A percentile compares a stretch with the other conserved stretches of the same genome.
These are phyloP conservation scores for Coleophoma cylindrospora DNA, from an alignment of 2,329 filamentous ascomycete genomes.

Conservation along the genomic window DNA sequence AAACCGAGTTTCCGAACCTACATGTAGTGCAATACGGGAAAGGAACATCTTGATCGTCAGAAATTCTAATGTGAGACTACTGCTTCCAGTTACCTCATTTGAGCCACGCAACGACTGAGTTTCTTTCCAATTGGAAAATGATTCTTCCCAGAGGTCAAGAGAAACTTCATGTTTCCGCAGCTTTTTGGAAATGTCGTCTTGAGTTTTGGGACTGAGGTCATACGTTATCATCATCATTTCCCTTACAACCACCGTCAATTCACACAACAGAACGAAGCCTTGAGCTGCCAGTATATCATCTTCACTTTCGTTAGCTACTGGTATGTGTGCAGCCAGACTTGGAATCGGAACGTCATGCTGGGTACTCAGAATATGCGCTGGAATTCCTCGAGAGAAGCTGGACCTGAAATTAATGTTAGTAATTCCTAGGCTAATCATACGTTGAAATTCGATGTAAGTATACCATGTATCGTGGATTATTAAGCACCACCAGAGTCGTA, in stretches of 20 bases:
- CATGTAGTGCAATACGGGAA: conserved; percentile 11
- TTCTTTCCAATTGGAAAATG: conserved; percentile 1
- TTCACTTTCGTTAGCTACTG: background rate
- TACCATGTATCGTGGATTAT: conserved; percentile 51
- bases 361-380: conserved; percentile 8
- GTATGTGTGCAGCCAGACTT: conserved; percentile 6
- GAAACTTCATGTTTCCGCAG: conserved; percentile 9
- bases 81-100: conserved; percentile 5
- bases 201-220: conserved; percentile 1
- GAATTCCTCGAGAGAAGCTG: conserved; percentile 18
- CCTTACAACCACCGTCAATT: conserved; percentile 13
- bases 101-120: background rate
- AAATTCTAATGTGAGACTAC: conserved; percentile 10
- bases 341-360: conserved; percentile 18
- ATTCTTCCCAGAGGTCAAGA: conserved; percentile 15
- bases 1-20: conserved; percentile 1
- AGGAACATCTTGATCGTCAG: conserved; percentile 13
- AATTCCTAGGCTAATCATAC: background rate
- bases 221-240: conserved; percentile 13
- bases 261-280: conserved; percentile 14
- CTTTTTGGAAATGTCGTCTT: conserved; percentile 3
- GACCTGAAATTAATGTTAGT: conserved; percentile 5
- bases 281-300: background rate
- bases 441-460: background rate
- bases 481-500: conserved; percentile 52